Evolutionary conservation across 2,329 filamentous ascomycete genomes (phyloP), one percentile per base, ranked within the genome.

Genomic region (Sporothrix curviconia): DNA sequence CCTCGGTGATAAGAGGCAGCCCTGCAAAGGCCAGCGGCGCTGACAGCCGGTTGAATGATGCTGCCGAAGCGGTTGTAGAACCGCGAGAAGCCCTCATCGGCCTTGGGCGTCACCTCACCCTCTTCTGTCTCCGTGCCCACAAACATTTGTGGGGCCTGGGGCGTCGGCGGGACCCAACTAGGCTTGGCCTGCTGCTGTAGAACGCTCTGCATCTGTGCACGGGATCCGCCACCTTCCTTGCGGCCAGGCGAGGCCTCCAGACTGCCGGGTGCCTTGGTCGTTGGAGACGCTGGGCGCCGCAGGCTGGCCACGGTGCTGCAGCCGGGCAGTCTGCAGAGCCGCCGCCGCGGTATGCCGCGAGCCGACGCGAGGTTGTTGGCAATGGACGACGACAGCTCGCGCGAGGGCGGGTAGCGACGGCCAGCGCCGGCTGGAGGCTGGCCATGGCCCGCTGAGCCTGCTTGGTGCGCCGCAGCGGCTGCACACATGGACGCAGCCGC

Each of bases 21-120:
- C 92, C 92, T 4, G 94, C 90, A 73, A 96, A 99, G 3, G 92
- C 92, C 30, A 99, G 77, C 1, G 92, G 92, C 0, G 92, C 91
- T 0, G 92, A 95, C 12, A 97, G 82, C 64, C 86, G 88, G 60
- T 90, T 94, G 67, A n/a, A 97, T 89, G 49, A 96, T 82, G 55
- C 82, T 90, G 56, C 92, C 91, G 66, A 96, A 96, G 1, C 90
- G 91, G 59, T 82, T 92, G 72, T 97, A 99, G 73, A 97, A 99
- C 55, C 85, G 84, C 7, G 89, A 83, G 68, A 96, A 99, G 6
- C 89, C 86, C 57, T 92, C 91, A 32, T 95, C 90, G 64, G 72
- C 74, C 15, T 54, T 17, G 2, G 66, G 47, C 43, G 70, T 64
- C 8, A 67, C 56, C 22, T 63, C 57, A 59, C 65, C 61, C 62